phyloP scores from a whole-genome alignment of 352 stramenopile species.

The Globisporangium splendens region DNA sequence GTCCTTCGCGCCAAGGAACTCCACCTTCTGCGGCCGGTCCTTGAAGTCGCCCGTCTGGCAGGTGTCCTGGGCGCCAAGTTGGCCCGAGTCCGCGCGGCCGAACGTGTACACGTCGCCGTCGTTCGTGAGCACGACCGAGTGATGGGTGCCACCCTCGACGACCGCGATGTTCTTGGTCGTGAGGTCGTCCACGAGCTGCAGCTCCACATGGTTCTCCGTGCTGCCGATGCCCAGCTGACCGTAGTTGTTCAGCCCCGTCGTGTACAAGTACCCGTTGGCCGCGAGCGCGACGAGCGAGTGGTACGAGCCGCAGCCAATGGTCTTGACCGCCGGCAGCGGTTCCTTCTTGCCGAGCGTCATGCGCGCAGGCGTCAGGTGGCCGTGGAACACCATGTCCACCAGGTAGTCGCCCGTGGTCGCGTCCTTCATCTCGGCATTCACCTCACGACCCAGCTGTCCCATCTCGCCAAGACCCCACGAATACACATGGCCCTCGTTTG shows the following conservation, averaged over 20 bases:
- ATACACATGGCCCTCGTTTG: constrained; percentile 83
- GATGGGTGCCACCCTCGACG: constrained; percentile 90
- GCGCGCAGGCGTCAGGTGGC: constrained; percentile 75
- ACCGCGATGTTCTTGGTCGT: constrained; percentile 53
- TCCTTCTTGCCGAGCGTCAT: constrained; percentile 53
- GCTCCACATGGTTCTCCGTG: constrained; percentile 59
- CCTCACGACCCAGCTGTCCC: constrained; percentile 78
- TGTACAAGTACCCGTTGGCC: constrained; percentile 84
- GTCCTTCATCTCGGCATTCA: constrained; percentile 65
- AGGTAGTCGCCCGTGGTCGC: constrained; percentile 62
- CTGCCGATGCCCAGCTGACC: constrained; percentile 94
- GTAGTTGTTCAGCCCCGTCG: constrained; percentile 95
- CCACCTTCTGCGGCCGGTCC: constrained; percentile 72
- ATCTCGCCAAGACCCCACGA: constrained; percentile 92
- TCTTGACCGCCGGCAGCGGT: constrained; percentile 56
- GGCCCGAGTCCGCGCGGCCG: constrained; percentile 92
- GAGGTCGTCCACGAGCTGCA: constrained; percentile 76
- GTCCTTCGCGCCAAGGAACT: constrained; percentile 22
- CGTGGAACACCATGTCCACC: constrained; percentile 62
- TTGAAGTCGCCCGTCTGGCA: constrained; percentile 78
- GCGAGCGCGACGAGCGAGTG: constrained; percentile 75
- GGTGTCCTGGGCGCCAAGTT: constrained; percentile 85
- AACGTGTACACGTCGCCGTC: constrained; percentile 90
- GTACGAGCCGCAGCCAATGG: constrained; percentile 87
- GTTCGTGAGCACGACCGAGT: constrained; percentile 90